Evolutionary conservation across 2,329 filamentous ascomycete genomes (phyloP), one percentile per base, ranked within the genome.

Genomic region (Ophiostoma ulmi): DNA sequence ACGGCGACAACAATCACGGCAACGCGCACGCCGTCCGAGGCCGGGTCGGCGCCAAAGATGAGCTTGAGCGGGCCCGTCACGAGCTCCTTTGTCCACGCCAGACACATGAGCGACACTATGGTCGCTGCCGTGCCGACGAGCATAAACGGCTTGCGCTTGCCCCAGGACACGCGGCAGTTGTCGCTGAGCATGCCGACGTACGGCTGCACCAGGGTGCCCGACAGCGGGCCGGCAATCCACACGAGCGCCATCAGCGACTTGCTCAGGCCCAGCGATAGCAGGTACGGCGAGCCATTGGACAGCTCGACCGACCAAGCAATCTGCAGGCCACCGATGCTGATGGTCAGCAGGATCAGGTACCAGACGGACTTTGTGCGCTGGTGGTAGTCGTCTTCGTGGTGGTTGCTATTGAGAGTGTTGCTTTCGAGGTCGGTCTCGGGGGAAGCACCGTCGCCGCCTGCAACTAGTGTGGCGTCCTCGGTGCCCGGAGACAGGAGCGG

Each of bases 271-370:
- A 95, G 86, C 0, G 91, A 93, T 58, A 94, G 82, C 58, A 95
- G 82, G 77, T 91, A 95, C 6, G 92, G 91, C 69, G 94, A 97
- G 75, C 94, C 94, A 82, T 97, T 94, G 70, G 93, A 97, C 61
- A 97, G 84, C 80, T 98, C 94, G 61, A 97, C 93, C 1, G 94
- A 94, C 94, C 94, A 98, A 38, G 94, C 93, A 75, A 98, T 91
- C 81, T 98, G 94, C 73, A 98, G 83, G 35, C 92, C 94, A 72
- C 92, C 92, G 75, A 97, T 91, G 77, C 91, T 89, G 73, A 97
- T 84, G 7, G 94, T 97, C 79, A 98, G 82, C 73, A 97, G 82
- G 75, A 96, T 87, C 76, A 98, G 83, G 79, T 97, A 97, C 88
- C 90, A 93, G 65, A 89, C 83, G 79, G 91, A 94, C 84, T 94